These are phyloP conservation scores for Lasiosphaeriaceae sp. DNA, from an alignment of 495 filamentous ascomycete genomes.

Conservation along the genomic window DNA sequence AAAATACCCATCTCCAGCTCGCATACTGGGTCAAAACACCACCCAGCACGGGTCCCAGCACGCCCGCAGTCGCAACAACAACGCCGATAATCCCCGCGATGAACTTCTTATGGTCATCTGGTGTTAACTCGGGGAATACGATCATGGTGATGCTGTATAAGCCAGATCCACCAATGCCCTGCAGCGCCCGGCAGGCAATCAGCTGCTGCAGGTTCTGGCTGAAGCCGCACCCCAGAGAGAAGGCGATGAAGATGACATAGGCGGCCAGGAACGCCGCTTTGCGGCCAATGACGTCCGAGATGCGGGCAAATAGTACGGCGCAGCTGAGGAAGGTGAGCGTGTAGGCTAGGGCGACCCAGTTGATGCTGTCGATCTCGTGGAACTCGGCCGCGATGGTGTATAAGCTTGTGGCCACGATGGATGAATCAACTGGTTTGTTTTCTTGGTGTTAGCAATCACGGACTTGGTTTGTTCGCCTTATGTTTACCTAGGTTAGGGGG, in stretches of 20 bases:
- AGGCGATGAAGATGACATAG: slow-evolving; percentile 50
- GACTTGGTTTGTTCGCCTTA: too few relatives aligned
- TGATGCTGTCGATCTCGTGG: slow-evolving; percentile 27
- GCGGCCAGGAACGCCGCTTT: slow-evolving; percentile 43
- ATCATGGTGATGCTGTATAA: slow-evolving; percentile 50
- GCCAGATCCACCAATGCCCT: slow-evolving; percentile 45
- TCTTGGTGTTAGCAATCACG: slow-evolving; percentile 21
- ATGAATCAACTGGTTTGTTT: slow-evolving; percentile 29
- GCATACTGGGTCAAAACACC: slow-evolving; percentile 57
- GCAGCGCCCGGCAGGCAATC: slow-evolving; percentile 39
- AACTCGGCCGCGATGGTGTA: slow-evolving; percentile 42
- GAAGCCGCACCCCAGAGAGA: slow-evolving; percentile 53
- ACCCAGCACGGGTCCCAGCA: slow-evolving; percentile 59
- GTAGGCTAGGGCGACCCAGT: slow-evolving; percentile 47
- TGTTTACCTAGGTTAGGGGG: slow-evolving; percentile 22
- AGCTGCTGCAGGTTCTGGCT: slow-evolving; percentile 42
- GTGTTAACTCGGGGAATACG: slow-evolving; percentile 49
- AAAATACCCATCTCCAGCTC: slow-evolving; percentile 67
- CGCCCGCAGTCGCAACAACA: slow-evolving; percentile 29
- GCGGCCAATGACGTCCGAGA: slow-evolving; percentile 52
- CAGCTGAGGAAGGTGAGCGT: slow-evolving; percentile 42
- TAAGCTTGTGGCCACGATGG: slow-evolving; percentile 45
- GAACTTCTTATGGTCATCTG: slow-evolving; percentile 29
- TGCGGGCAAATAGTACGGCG: slow-evolving; percentile 44
- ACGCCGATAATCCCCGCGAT: slow-evolving; percentile 32